A percentile compares a stretch with the other conserved stretches of the same genome.
Conservation (phyloP, 108 stramenopile species). For the Asterionellopsis glacialis region DNA sequence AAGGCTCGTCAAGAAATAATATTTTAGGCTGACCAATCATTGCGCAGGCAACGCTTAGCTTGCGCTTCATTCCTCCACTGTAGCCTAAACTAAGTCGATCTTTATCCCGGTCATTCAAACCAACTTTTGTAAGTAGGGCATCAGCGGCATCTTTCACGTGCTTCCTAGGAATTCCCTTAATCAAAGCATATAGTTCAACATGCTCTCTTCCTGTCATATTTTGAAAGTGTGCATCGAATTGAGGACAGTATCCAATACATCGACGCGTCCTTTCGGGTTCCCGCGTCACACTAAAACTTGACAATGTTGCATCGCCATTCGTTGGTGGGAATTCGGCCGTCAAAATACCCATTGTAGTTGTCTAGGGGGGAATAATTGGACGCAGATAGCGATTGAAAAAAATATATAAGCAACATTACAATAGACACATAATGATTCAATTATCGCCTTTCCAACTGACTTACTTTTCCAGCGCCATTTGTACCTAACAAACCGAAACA, state of each 20-base stretch:
- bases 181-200: constrained; percentile 75
- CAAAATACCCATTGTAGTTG: constrained; percentile 71
- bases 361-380: constrained; percentile 17
- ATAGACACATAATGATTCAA: too few species aligned
- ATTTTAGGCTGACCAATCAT: constrained; percentile 35
- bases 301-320: constrained; percentile 64
- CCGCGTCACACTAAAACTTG: constrained; percentile 52
- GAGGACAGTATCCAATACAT: constrained; percentile 87
- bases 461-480: constrained; percentile 1
- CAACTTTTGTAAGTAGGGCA: constrained; percentile 47
- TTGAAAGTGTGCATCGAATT: constrained; percentile 87
- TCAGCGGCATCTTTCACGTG: constrained; percentile 20
- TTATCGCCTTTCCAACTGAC: too few species aligned
- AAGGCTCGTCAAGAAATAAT: constrained; percentile 56
- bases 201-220: constrained; percentile 89
- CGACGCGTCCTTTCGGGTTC: constrained; percentile 45
- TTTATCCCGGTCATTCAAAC: constrained; percentile 46
- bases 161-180: constrained; percentile 53
- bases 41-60: constrained; percentile 57
- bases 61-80: constrained; percentile 77
- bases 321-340: constrained; percentile 84
- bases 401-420: too few species aligned
- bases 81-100: constrained; percentile 34
- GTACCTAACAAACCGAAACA: constrained; percentile 73
- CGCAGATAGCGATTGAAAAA: too few species aligned